These are phyloP conservation scores for Yamagishiella unicocca DNA, from an alignment of 139 green algal species.

Conservation along the genomic window DNA sequence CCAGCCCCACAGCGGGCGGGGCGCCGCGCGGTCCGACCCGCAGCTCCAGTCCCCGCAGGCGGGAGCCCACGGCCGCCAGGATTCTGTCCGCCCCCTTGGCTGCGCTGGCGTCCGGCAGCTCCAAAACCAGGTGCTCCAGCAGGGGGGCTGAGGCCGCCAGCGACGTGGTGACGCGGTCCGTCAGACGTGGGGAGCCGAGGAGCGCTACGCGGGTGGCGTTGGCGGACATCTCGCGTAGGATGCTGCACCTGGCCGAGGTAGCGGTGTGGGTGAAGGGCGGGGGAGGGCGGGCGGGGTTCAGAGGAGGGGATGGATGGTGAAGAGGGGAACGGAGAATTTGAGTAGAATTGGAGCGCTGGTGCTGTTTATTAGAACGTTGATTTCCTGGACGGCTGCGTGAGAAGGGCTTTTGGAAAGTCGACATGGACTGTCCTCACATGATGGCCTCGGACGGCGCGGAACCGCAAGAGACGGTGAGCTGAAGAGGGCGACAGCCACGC, in stretches of 20 bases:
- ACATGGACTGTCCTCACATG: too few relatives aligned
- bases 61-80: neutral
- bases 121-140: neutral
- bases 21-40: neutral
- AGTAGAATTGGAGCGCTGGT: too few relatives aligned
- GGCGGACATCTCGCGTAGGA: neutral
- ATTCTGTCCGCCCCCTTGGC: conserved; percentile 13
- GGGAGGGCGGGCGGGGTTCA: too few relatives aligned
- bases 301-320: too few relatives aligned
- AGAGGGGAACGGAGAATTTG: too few relatives aligned
- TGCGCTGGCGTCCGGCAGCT: neutral
- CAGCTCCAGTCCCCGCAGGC: neutral
- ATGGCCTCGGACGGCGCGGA: too few relatives aligned
- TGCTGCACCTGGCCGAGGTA: conserved; percentile 4
- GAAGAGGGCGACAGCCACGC: neutral
- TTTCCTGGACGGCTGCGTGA: too few relatives aligned
- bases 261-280: neutral
- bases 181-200: neutral
- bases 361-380: too few relatives aligned
- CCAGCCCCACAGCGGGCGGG: conserved; percentile 6
- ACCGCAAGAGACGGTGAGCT: neutral
- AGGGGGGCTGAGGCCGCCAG: neutral
- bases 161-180: neutral
- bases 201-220: neutral
- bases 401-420: too few relatives aligned